Percentiles rank a stretch among this genome's conserved stretches.
phyloP scores from a whole-genome alignment of 2,329 filamentous ascomycete species.

The Bipolaris zeicola region DNA sequence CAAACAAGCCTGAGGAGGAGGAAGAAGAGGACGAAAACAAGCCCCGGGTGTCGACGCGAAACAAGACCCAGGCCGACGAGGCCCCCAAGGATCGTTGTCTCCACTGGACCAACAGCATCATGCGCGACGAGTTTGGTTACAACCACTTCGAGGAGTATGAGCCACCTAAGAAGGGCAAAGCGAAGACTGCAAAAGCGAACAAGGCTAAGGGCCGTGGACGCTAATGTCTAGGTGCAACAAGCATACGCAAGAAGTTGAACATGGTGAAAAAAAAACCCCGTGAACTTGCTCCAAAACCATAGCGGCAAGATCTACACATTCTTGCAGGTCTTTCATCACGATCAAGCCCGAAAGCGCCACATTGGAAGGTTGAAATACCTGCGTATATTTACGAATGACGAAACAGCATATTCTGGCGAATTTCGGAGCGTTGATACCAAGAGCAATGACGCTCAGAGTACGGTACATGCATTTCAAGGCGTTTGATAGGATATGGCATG shows the following conservation, averaged over 20 bases:
- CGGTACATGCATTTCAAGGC: slow-evolving; percentile 19
- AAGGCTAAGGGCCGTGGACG: slow-evolving; percentile 38
- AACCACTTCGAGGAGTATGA: slow-evolving; percentile 62
- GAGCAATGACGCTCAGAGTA: slow-evolving; percentile 17
- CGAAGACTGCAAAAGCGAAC: slow-evolving; percentile 38
- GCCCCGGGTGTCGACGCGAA: slow-evolving; percentile 66
- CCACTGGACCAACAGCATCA: slow-evolving; percentile 68
- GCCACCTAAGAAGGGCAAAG: slow-evolving; percentile 55
- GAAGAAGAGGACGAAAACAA: slow-evolving; percentile 52
- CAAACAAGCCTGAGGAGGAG: slow-evolving; percentile 57
- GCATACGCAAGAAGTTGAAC: slow-evolving; percentile 3
- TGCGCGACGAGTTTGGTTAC: slow-evolving; percentile 63
- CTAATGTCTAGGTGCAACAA: slow-evolving; percentile 11
- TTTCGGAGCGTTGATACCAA: slow-evolving; percentile 32
- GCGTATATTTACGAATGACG: slow-evolving; percentile 26
- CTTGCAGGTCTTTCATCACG: neutral
- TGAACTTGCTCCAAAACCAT: neutral
- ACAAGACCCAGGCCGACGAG: slow-evolving; percentile 63
- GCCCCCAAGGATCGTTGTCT: slow-evolving; percentile 63
- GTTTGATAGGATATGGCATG: slow-evolving; percentile 17
- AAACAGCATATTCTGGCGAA: slow-evolving; percentile 19
- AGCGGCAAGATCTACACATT: neutral
- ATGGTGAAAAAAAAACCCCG: no score
- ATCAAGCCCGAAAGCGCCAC: neutral
- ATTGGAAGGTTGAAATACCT: neutral